Conservation (phyloP, 2,329 filamentous ascomycete genomes). For the Fusarium verticillioides region DNA sequence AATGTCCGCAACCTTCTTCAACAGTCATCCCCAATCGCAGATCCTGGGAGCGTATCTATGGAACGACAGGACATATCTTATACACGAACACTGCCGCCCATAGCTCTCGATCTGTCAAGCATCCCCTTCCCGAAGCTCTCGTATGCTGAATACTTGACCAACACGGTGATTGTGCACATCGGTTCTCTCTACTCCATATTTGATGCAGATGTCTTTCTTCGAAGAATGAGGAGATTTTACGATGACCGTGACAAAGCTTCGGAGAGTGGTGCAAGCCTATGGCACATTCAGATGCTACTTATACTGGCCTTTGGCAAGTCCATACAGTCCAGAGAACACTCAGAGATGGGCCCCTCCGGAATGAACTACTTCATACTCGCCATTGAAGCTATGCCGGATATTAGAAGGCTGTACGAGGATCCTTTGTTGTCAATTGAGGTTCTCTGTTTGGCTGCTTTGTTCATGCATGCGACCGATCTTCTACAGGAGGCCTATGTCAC, state of each 20-base stretch:
- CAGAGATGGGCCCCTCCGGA: slow-evolving; percentile 31
- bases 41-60: slow-evolving; percentile 23
- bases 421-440: slow-evolving; percentile 36
- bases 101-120: slow-evolving; percentile 20
- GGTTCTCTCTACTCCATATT: slow-evolving; percentile 33
- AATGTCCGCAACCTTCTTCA: slow-evolving; percentile 38
- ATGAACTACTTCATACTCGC: slow-evolving; percentile 33
- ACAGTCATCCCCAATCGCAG: slow-evolving; percentile 13
- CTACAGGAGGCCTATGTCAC: slow-evolving; percentile 36
- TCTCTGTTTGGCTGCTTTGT: slow-evolving; percentile 27
- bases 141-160: slow-evolving; percentile 34
- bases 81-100: slow-evolving; percentile 17
- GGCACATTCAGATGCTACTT: slow-evolving; percentile 37
- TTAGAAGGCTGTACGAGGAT: slow-evolving; percentile 29
- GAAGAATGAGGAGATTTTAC: slow-evolving; percentile 21
- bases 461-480: slow-evolving; percentile 37
- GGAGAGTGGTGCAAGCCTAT: slow-evolving; percentile 7
- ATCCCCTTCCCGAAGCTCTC: slow-evolving; percentile 28
- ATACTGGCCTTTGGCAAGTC: slow-evolving; percentile 34
- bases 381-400: slow-evolving; percentile 32
- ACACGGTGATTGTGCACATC: slow-evolving; percentile 29
- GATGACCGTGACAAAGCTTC: background rate
- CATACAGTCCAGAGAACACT: slow-evolving; percentile 35
- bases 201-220: slow-evolving; percentile 18
- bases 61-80: slow-evolving; percentile 34